Percentiles rank a stretch among this genome's conserved stretches.
Conservation (phyloP, 169 alveolate genomes). For the Amoebophrya sp. region DNA sequence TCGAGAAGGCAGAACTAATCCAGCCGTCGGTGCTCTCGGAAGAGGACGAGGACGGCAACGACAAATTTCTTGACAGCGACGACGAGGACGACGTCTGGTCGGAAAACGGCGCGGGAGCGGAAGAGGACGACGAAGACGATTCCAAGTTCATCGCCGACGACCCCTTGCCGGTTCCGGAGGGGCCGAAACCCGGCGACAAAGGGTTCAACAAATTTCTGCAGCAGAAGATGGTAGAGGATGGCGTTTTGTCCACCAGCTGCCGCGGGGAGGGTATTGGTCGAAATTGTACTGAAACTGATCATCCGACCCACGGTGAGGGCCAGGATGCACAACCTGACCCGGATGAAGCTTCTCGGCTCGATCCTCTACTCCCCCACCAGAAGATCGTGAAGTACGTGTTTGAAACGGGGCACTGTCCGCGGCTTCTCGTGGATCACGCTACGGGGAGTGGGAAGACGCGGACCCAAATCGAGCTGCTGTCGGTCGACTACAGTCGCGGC, state of each 20-base stretch:
- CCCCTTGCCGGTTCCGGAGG: neutral
- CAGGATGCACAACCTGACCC: too few relatives aligned
- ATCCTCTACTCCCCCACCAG: neutral
- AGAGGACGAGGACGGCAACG: neutral
- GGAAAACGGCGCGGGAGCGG: neutral
- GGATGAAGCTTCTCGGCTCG: too few relatives aligned
- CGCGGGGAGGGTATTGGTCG: too few relatives aligned
- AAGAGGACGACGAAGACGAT: neutral
- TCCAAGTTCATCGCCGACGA: neutral
- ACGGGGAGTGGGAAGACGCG: neutral
- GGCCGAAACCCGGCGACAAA: neutral
- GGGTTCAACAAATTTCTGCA: neutral
- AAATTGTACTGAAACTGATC: too few relatives aligned
- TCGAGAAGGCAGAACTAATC: neutral
- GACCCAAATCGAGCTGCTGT: neutral
- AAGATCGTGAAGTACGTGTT: neutral
- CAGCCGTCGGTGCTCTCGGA: too few relatives aligned
- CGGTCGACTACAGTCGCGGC: neutral
- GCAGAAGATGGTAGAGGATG: neutral
- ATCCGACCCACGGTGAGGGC: too few relatives aligned
- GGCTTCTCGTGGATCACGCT: neutral
- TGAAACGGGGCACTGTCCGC: neutral
- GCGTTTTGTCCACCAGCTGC: too few relatives aligned
- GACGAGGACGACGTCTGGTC: neutral
- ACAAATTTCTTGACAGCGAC: neutral